Conservation (phyloP, 129 eudicot species). For the Pittosporum tobira region DNA sequence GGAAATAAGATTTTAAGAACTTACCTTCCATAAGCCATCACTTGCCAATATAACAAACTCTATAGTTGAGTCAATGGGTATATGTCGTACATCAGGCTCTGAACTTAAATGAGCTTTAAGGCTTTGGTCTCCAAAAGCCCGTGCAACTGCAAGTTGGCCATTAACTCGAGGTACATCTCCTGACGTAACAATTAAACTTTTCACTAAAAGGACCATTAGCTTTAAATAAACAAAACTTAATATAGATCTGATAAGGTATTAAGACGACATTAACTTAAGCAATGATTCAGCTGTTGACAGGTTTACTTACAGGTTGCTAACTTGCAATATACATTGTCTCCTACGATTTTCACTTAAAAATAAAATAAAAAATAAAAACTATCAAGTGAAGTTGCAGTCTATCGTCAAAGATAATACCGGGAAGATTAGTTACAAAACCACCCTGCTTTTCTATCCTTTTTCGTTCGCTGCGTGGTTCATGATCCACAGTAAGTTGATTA, state of each 20-base stretch:
- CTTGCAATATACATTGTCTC: no score
- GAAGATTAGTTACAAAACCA: slow-evolving; percentile 77
- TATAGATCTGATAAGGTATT: not conserved
- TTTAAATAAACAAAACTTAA: not conserved
- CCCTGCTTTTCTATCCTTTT: slow-evolving; percentile 71
- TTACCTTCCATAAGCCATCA: slow-evolving; percentile 92
- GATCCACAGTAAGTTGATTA: slow-evolving; percentile 72
- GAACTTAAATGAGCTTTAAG: slow-evolving; percentile 86
- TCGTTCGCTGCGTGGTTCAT: slow-evolving; percentile 69
- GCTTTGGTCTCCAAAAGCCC: slow-evolving; percentile 91
- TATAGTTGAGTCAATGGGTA: slow-evolving; percentile 50
- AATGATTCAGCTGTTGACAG: no score
- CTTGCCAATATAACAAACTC: slow-evolving; percentile 78
- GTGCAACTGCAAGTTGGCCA: slow-evolving; percentile 92
- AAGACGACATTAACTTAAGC: no score
- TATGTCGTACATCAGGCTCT: slow-evolving; percentile 70
- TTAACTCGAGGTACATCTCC: slow-evolving; percentile 94
- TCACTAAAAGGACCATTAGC: not conserved
- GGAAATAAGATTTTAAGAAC: slow-evolving; percentile 13
- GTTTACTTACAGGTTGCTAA: not conserved
- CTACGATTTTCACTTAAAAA: not conserved
- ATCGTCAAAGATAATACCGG: slow-evolving; percentile 30
- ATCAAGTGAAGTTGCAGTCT: no score
- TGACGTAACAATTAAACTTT: slow-evolving; percentile 14
- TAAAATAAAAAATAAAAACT: no score